Base-by-base conservation (phyloP, 495 filamentous ascomycete species). In the Aspergillus sparsus region DNA sequence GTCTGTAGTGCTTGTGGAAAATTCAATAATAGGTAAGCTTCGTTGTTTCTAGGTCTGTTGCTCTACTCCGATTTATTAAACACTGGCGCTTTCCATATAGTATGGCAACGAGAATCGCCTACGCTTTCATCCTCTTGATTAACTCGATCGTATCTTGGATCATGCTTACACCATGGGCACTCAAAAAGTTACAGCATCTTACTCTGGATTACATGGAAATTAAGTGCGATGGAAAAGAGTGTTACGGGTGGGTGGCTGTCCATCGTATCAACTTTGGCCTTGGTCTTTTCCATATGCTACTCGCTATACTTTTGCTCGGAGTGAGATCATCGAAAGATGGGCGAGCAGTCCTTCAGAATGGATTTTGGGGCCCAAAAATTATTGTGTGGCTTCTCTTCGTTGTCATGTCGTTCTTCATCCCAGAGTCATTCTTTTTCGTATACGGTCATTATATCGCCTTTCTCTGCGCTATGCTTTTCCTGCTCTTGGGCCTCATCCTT, bases 81-180 rank as follows among this genome's bases (percentile, higher is more conserved):
- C 21, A 27, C 46, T 33, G 13, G 55, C 35, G 18, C 21, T 31
- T 41, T 10, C 37, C 31, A 45, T 18, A 9, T 33, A 96, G 92
- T 73, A 92, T 97, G 78, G 92, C 93, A 37, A 98, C 94, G 68
- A 88, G 94, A 78, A 96, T 98, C 74, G 93, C 90, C 68, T 98
- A 98, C 75, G 94, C 95, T 64, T 85, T 97, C 70, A 89, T 98
- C 67, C 91, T 98, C 55, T 84, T 98, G 62, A 74, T 97, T 77
- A 98, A 98, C 83, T 96, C 92, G 49, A 96, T 97, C 61, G 71
- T 96, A 49, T 93, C 95, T 33, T 98, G 94, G 94, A 89, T 98
- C 36, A 96, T 98, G 92, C 93, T 98, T 82, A 98, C 94, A 8
- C 91, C 92, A 60, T 98, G 95, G 94, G 94, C 94, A 13, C 87